Evolutionary conservation across 2,329 filamentous ascomycete genomes (phyloP), one percentile per base, ranked within the genome.

Genomic region (Scedosporium minutisporum): DNA sequence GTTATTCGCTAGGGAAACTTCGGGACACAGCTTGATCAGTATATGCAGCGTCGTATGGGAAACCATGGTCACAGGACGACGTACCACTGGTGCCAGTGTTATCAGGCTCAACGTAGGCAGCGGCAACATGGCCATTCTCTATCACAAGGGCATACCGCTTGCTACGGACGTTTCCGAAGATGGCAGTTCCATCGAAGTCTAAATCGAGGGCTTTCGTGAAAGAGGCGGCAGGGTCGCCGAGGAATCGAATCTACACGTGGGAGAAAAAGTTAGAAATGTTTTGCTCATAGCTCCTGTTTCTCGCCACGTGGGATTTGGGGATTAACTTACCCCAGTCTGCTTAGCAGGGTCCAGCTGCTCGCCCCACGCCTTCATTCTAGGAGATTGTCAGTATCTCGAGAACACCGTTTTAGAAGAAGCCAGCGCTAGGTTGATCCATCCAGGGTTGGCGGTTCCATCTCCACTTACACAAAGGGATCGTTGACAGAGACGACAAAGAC

Each of bases 401-500:
- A 33, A n/a, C 14, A 18, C 38, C 16, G 27, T 12, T 23, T 44
- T 27, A 3, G 29, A 4, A n/a, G 29, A 29, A 3, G 21, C 6
- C 7, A 58, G 27, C 27, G 27, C 33, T 38, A 38, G 33, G 10
- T 38, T 3, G 12, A 38, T 38, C 10, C 2, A 38, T 38, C 33
- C 10, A 14, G 9, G 33, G 33, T 6, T 38, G 33, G 33, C 10
- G 12, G 3, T 25, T 9, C 29, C 25, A 29, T 12, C 41, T 61
- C 46, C 57, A 77, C 89, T 76, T 80, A 96, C 90, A 96, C 93
- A 73, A 97, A 97, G 21, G 92, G 85, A 73, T 97, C 93, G 73
- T 97, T 97, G 72, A 97, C 93, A 16, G 90, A 87, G 63, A 97
- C 86, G 48, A 97, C 91, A 71, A 96, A 96, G 57, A 96, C 90